These are phyloP conservation scores for Lunasporangiospora selenospora DNA, from an alignment of 192 early-diverging fungal genomes.

Conservation along the genomic window DNA sequence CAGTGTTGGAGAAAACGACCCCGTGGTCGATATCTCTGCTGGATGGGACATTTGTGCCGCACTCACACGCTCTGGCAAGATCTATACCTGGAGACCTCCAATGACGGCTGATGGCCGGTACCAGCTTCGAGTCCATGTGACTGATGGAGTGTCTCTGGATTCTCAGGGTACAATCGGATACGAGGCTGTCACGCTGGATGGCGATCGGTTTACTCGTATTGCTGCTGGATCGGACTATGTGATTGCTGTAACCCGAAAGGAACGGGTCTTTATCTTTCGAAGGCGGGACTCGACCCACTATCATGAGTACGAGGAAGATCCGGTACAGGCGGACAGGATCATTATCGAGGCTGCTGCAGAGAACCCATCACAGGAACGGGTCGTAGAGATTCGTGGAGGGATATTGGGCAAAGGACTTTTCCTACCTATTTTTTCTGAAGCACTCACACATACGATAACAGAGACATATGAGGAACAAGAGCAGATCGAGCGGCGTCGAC, in stretches of 20 bases:
- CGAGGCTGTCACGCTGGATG: slow-evolving; percentile 6
- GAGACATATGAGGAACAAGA: slow-evolving; percentile 32
- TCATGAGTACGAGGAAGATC: background rate
- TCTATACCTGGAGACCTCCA: slow-evolving; percentile 33
- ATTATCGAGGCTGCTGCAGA: slow-evolving; percentile 17
- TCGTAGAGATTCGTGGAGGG: slow-evolving; percentile 14
- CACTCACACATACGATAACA: slow-evolving; percentile 16
- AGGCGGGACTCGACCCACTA: slow-evolving; percentile 18
- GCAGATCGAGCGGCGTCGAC: slow-evolving; percentile 17
- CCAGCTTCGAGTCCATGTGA: slow-evolving; percentile 22
- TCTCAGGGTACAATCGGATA: slow-evolving; percentile 17
- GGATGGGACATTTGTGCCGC: slow-evolving; percentile 43
- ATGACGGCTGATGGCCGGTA: slow-evolving; percentile 17
- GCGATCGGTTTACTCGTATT: slow-evolving; percentile 25
- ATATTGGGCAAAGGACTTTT: slow-evolving; percentile 22
- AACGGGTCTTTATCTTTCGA: slow-evolving; percentile 34
- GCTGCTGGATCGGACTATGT: slow-evolving; percentile 33
- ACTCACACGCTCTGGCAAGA: slow-evolving; percentile 19
- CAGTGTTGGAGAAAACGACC: slow-evolving; percentile 14
- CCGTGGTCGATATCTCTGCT: slow-evolving; percentile 19
- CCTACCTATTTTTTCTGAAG: slow-evolving; percentile 40
- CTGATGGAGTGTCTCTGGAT: slow-evolving; percentile 7
- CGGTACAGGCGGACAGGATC: slow-evolving; percentile 30
- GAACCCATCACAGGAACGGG: slow-evolving; percentile 19
- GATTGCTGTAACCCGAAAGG: slow-evolving; percentile 17